Conservation (phyloP, 2,329 filamentous ascomycete species). For the Aspergillus sp. region DNA sequence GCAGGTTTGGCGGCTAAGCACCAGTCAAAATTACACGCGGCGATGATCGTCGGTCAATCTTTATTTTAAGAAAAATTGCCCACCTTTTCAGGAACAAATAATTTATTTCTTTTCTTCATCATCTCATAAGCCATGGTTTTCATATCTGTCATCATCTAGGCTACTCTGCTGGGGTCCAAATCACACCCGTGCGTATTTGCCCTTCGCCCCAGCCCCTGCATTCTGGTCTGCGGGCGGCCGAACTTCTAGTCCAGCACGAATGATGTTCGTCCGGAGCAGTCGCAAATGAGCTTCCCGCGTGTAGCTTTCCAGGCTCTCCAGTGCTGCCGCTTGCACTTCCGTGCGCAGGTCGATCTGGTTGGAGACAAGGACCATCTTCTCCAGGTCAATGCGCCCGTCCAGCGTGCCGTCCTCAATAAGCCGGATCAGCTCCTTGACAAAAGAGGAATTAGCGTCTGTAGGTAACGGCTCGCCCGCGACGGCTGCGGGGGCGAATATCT, state of each 20-base stretch:
- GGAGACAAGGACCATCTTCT: slow-evolving; percentile 71
- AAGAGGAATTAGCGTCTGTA: slow-evolving; percentile 50
- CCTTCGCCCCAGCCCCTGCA: background rate
- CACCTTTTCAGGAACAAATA: background rate
- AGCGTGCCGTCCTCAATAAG: slow-evolving; percentile 71
- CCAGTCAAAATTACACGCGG: too few species aligned
- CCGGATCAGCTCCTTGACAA: slow-evolving; percentile 58
- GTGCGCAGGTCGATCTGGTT: slow-evolving; percentile 60
- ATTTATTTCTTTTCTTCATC: slow-evolving; percentile 3
- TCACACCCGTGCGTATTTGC: background rate
- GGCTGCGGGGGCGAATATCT: slow-evolving; percentile 58
- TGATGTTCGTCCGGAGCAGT: slow-evolving; percentile 68
- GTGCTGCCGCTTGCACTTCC: slow-evolving; percentile 62
- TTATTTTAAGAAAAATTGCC: too few species aligned
- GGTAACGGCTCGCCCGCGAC: slow-evolving; percentile 44
- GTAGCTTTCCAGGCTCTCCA: slow-evolving; percentile 63
- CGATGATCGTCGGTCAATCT: too few species aligned
- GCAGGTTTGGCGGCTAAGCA: too few species aligned
- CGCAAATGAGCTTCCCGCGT: slow-evolving; percentile 69
- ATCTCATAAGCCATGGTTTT: background rate
- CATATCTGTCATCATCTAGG: background rate
- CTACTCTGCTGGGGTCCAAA: background rate
- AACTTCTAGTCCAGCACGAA: slow-evolving; percentile 69
- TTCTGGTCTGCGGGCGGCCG: slow-evolving; percentile 26
- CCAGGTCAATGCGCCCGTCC: slow-evolving; percentile 75